A percentile compares a stretch with the other conserved stretches of the same genome.
Conservation (phyloP, 1,139 yeast species). For the Kurtzmaniella quercitrusa region DNA sequence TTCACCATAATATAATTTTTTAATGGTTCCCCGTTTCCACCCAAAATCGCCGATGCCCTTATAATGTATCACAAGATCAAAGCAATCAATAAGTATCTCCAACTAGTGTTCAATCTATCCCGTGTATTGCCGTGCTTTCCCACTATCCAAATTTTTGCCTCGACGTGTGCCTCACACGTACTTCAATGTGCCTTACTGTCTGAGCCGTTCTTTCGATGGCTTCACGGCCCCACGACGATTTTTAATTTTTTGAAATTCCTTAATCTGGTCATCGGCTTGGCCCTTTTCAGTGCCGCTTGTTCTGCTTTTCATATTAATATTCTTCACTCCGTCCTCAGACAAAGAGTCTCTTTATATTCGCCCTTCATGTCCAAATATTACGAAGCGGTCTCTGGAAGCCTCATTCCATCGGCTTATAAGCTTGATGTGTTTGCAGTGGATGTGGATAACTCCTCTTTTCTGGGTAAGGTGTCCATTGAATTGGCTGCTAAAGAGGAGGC, state of each 20-base stretch:
- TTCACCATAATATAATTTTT: no score
- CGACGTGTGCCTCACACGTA: no score
- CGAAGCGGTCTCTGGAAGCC: constrained; percentile 43
- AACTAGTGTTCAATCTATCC: no score
- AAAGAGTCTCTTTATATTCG: not conserved
- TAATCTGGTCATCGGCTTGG: not conserved
- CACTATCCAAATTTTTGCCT: no score
- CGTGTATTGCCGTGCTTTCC: not conserved
- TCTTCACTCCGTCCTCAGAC: not conserved
- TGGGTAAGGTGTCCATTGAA: constrained; percentile 40
- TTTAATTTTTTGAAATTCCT: not conserved
- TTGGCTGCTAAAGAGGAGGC: constrained; percentile 29
- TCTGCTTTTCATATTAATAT: not conserved
- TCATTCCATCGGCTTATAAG: constrained; percentile 44
- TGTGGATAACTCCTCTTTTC: constrained; percentile 27
- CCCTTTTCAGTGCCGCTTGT: not conserved
- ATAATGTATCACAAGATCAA: no score
- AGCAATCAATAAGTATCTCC: no score
- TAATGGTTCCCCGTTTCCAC: no score
- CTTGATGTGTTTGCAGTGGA: constrained; percentile 36
- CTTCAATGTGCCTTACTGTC: not conserved
- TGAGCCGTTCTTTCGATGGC: not conserved
- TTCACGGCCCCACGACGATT: not conserved
- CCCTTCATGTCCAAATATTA: constrained; percentile 15
- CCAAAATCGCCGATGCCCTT: no score